Evolutionary conservation across 2,329 filamentous ascomycete genomes (phyloP).

Genomic region (Sarocladium strictum): DNA sequence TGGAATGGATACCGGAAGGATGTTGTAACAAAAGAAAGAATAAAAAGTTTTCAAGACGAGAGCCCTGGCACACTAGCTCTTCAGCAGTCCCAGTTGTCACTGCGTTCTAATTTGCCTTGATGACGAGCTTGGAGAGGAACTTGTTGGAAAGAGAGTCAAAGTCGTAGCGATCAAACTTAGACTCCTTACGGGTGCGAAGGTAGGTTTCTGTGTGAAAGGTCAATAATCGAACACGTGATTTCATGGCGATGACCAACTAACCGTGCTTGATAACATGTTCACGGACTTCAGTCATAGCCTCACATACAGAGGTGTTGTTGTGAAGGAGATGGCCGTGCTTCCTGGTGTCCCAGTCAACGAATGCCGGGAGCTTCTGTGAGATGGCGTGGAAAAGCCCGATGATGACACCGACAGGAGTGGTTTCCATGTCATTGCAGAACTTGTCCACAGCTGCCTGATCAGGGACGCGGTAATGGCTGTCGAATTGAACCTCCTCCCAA

Average conservation of each 20-base stretch:
- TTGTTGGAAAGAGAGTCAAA: conserved; percentile 97
- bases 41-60: conserved; percentile 12
- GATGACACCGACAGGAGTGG: conserved; percentile 90
- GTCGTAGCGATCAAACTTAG: conserved; percentile 83
- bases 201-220: conserved; percentile 63
- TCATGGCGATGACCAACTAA: conserved; percentile 43
- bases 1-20: conserved; percentile 14
- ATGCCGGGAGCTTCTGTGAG: conserved; percentile 88
- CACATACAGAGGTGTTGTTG: conserved; percentile 87
- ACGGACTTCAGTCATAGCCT: conserved; percentile 93
- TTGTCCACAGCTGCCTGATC: conserved; percentile 81
- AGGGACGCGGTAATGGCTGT: conserved; percentile 90
- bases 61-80: neutral
- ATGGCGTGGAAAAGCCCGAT: conserved; percentile 97
- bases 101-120: conserved; percentile 72
- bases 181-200: conserved; percentile 69
- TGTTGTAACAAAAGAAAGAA: conserved; percentile 23
- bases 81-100: neutral
- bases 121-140: conserved; percentile 93
- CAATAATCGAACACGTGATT: no score
- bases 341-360: conserved; percentile 88
- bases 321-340: conserved; percentile 87
- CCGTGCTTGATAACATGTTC: conserved; percentile 90
- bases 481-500: conserved; percentile 99
- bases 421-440: conserved; percentile 97